Percentiles rank a stretch among this genome's conserved stretches.
These are phyloP conservation scores for Kalanchoe fedtschenkoi DNA, from an alignment of 164 flowering plant genomes.

Conservation along the genomic window DNA sequence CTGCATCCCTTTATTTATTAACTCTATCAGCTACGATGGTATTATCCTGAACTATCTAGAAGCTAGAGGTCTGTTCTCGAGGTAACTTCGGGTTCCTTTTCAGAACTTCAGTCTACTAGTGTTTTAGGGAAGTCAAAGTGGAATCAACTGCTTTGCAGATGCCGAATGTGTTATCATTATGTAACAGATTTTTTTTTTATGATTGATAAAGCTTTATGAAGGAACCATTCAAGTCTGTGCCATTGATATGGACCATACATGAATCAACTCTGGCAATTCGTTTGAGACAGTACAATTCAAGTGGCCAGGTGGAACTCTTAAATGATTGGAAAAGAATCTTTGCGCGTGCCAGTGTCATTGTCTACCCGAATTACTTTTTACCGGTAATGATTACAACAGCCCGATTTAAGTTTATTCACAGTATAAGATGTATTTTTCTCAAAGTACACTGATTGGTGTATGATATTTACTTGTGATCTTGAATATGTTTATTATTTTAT, in stretches of 20 bases:
- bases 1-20: constrained; percentile 8
- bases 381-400: constrained; percentile 46
- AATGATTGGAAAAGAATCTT: constrained; percentile 77
- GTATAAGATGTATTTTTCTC: background rate
- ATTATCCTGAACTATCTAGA: constrained; percentile 71
- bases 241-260: constrained; percentile 80
- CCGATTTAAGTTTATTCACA: background rate
- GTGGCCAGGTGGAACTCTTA: constrained; percentile 47
- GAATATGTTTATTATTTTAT: background rate
- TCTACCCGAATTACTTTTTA: constrained; percentile 68
- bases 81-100: constrained; percentile 32
- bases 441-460: background rate
- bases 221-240: constrained; percentile 92
- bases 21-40: constrained; percentile 76
- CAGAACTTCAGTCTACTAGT: background rate
- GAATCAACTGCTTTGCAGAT: background rate
- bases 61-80: constrained; percentile 41
- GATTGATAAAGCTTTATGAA: constrained; percentile 66
- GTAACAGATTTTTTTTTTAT: background rate
- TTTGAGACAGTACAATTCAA: constrained; percentile 37
- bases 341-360: constrained; percentile 73
- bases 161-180: background rate
- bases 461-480: background rate
- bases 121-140: background rate
- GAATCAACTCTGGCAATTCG: constrained; percentile 57